A percentile compares a stretch with the other conserved stretches of the same genome.
Conservation (phyloP, 2,329 filamentous ascomycete genomes). For the Microthyrium microscopicum region DNA sequence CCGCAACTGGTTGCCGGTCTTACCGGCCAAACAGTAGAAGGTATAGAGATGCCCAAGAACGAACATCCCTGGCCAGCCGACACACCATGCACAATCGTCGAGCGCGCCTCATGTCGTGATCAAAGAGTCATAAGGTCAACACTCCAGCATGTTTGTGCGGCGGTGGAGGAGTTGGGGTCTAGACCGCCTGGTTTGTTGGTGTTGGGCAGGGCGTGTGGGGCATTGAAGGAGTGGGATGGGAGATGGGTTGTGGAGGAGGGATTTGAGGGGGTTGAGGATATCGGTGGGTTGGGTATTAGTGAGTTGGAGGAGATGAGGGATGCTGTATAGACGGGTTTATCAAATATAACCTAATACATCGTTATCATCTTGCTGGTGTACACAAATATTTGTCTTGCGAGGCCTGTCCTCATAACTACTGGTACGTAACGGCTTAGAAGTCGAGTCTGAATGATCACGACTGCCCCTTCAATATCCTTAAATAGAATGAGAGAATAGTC, state of each 20-base stretch:
- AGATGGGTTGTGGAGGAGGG: conserved; percentile 81
- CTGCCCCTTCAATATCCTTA: too few species aligned
- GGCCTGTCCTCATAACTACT: too few species aligned
- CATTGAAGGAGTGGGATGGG: conserved; percentile 44
- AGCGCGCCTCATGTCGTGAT: conserved; percentile 84
- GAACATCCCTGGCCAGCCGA: conserved; percentile 45
- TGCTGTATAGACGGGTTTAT: too few species aligned
- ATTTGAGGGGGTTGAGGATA: conserved; percentile 52
- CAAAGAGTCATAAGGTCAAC: conserved; percentile 86
- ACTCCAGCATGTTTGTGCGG: conserved; percentile 58
- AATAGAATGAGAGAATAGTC: too few species aligned
- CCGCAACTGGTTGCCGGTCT: conserved; percentile 56
- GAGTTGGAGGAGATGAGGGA: background rate
- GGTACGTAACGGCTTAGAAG: too few species aligned
- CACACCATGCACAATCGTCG: conserved; percentile 86
- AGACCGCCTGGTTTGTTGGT: conserved; percentile 79
- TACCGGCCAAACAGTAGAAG: conserved; percentile 10
- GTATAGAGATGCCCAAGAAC: conserved; percentile 11
- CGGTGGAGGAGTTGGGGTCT: conserved; percentile 78
- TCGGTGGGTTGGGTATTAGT: conserved; percentile 16
- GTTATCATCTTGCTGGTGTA: too few species aligned
- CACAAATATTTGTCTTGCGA: too few species aligned
- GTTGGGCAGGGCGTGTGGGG: conserved; percentile 68
- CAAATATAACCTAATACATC: too few species aligned
- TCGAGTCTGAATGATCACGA: too few species aligned